Evolutionary conservation across 169 alveolate genomes (phyloP), one percentile per base, ranked within the genome.

Genomic region (Plasmodium inui): DNA sequence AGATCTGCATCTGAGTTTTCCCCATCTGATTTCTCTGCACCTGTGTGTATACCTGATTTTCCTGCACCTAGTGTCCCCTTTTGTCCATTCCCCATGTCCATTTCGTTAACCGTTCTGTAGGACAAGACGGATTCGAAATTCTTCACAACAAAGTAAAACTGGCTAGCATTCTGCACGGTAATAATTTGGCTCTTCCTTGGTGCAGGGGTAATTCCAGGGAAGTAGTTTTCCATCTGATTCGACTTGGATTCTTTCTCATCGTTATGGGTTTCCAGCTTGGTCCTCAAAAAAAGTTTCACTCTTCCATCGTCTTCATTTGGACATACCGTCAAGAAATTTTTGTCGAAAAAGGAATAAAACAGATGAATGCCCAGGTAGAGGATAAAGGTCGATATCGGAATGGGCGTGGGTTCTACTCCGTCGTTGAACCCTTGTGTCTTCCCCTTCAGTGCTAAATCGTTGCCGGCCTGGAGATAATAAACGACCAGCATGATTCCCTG

Each of bases 301-400:
- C 37, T 30, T 7, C 78, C 71, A 32, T 82, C 39, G 0, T 73
- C 79, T 1, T 71, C 57, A 53, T 82, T 91, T 28, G 10, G n/a
- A 44, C 39, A 32, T 71, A 82, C 28, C 0, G 72, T 34, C 37
- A 91, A 37, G 22, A 70, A 3, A 32, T 80, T 72, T 46, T 91
- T 80, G 30, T 91, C 95, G 55, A 91, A 82, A 91, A 67, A 91
- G 10, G 92, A 81, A 78, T 91, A 91, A 82, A 91, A 91, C 67
- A 91, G 39, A 73, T 91, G 95, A 32, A 91, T 91, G 7, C 67
- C 41, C 83, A 91, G 73, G 30, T 91, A 91, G 4, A 91, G 76
- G 22, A 91, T 82, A 32, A 91, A 91, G 8, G 92, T 91, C 1
- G 85, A 44, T 7, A 91, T 80, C 9, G 95, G 95, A 26, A 91